Evolutionary conservation across 495 filamentous ascomycete genomes (phyloP), one percentile per base, ranked within the genome.

Genomic region (Collariella sp.): DNA sequence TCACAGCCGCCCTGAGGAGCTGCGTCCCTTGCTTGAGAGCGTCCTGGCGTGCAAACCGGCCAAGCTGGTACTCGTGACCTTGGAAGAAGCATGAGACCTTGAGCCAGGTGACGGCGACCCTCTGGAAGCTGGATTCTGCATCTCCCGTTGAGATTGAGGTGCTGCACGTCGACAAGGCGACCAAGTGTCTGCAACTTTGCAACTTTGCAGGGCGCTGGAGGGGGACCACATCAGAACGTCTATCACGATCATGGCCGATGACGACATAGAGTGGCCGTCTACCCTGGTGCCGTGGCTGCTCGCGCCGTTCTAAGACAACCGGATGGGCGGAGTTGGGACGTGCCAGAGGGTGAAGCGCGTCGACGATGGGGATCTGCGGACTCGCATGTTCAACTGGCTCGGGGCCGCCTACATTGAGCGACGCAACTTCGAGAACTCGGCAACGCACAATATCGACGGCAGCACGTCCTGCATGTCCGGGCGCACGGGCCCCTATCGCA

Each of bases 401-500:
- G 88, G 87, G 2, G 86, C 87, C 23, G 74, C 84, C 31, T 95
- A 95, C 64, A 83, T 95, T 43, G 85, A 90, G 62, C 76, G 89
- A 36, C 77, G 89, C 44, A 93, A 91, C 64, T 95, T 91, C 63
- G 89, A 95, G 67, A 91, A 88, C 66, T 88, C 86, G 41, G 87
- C 89, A 9, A 91, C 88, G 31, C 87, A 88, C 55, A 82, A 86
- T 65, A 78, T 93, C 42, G 89, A 95, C 66, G 89, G 89, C 43
- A 88, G 88, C 16, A 80, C 90, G 19, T 89, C 88, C 23, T 93
- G 88, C 70, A 83, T 95, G 73, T 95, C 89, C 29, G 89, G 89
- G 42, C 78, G 89, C 31, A 91, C 87, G 11, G 87, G 88, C 23
- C 87, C 87, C 12, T 91, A 93, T 70, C 83, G 85, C 24, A 85